Conservation (phyloP, 2,329 filamentous ascomycete species). For the Ophiocordyceps unilateralis region DNA sequence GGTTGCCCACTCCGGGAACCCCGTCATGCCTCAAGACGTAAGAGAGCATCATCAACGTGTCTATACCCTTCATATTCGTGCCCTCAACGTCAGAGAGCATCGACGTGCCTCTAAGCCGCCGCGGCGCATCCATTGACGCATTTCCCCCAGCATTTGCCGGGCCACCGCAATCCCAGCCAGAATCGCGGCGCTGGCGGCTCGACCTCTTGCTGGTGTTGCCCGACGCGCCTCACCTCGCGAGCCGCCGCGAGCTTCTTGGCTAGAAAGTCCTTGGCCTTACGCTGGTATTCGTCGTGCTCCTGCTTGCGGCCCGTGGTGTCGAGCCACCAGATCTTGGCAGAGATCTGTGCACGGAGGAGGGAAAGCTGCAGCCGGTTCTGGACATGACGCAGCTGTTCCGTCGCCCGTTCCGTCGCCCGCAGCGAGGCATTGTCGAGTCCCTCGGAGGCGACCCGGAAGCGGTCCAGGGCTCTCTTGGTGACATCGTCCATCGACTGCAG, state of each 20-base stretch:
- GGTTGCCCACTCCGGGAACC: background rate
- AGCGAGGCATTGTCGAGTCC: constrained; percentile 7
- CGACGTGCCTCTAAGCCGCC: background rate
- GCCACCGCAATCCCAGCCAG: constrained; percentile 10
- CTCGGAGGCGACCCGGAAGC: constrained; percentile 5
- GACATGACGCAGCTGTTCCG: constrained; percentile 8
- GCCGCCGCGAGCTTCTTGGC: constrained; percentile 17
- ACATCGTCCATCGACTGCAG: constrained; percentile 8
- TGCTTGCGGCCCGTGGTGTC: constrained; percentile 30
- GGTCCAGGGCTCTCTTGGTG: constrained; percentile 6
- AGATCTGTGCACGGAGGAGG: constrained; percentile 35
- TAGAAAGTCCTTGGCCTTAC: constrained; percentile 27
- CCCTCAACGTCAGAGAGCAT: background rate
- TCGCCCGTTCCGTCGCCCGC: constrained; percentile 4
- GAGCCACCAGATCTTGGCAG: constrained; percentile 39
- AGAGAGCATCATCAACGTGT: background rate
- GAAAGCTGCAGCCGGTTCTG: constrained; percentile 25
- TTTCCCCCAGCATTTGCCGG: constrained; percentile 5
- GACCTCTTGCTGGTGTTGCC: constrained; percentile 10
- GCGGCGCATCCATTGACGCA: background rate
- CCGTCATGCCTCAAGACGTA: background rate
- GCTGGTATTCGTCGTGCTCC: constrained; percentile 27
- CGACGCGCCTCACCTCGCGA: constrained; percentile 10
- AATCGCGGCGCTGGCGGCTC: constrained; percentile 5
- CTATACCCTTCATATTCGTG: background rate